Conservation (phyloP, 208 protist species). For the Trypanosomatidae sp. region DNA sequence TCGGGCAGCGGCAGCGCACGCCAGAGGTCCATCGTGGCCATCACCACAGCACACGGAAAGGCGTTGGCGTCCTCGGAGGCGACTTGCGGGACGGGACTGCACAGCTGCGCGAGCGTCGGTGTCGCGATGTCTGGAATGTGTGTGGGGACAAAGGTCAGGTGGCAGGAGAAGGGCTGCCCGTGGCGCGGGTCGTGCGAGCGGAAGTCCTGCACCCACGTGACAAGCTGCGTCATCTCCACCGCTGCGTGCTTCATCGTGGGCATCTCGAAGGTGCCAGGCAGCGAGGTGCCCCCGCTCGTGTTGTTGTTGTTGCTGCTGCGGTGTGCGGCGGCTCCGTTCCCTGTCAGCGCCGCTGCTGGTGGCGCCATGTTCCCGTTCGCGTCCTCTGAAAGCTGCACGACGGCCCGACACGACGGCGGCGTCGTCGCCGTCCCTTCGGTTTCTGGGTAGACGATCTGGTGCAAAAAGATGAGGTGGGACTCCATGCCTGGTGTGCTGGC, state of each 20-base stretch:
- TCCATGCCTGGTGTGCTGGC: slow-evolving; percentile 49
- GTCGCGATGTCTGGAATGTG: slow-evolving; percentile 10
- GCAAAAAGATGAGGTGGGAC: slow-evolving; percentile 45
- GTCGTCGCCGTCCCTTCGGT: background rate
- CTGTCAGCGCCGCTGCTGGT: slow-evolving; percentile 4
- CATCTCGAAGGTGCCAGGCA: slow-evolving; percentile 33
- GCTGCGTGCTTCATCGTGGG: slow-evolving; percentile 33
- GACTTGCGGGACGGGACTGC: background rate
- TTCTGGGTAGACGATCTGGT: slow-evolving; percentile 21
- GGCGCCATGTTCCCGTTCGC: slow-evolving; percentile 26
- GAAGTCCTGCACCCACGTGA: slow-evolving; percentile 29
- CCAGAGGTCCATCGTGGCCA: slow-evolving; percentile 51
- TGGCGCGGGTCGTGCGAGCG: slow-evolving; percentile 28
- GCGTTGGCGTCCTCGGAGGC: slow-evolving; percentile 16
- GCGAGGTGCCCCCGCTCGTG: no score
- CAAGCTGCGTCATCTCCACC: slow-evolving; percentile 34
- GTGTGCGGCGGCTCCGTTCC: no score
- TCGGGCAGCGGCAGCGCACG: slow-evolving; percentile 25
- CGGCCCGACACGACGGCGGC: slow-evolving; percentile 13
- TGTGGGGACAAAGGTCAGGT: slow-evolving; percentile 21
- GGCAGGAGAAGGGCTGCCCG: slow-evolving; percentile 24
- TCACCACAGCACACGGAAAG: slow-evolving; percentile 35
- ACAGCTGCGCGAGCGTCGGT: slow-evolving; percentile 12
- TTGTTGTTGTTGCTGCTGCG: no score
- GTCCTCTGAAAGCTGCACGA: slow-evolving; percentile 29